phyloP scores from a whole-genome alignment of 2,329 filamentous ascomycete species.

The Sordariomycetes sp. region DNA sequence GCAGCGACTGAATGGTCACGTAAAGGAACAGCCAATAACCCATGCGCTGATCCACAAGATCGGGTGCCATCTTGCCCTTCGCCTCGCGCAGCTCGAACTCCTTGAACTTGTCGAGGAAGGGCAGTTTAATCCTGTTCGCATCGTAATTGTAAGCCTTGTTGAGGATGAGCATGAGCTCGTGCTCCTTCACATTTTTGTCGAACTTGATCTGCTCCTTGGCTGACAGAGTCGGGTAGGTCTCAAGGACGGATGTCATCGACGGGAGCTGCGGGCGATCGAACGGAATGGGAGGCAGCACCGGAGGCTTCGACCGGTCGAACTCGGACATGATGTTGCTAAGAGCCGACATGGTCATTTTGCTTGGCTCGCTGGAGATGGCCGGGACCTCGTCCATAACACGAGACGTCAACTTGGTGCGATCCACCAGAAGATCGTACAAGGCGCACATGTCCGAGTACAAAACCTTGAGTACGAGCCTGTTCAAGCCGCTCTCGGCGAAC shows the following conservation, averaged over 20 bases:
- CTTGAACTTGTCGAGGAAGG: conserved; percentile 62
- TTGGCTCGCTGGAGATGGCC: conserved; percentile 43
- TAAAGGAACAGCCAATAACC: conserved; percentile 81
- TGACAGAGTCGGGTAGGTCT: conserved; percentile 55
- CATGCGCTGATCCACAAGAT: conserved; percentile 61
- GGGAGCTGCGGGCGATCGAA: conserved; percentile 81
- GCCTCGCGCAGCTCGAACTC: conserved; percentile 63
- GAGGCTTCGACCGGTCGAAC: conserved; percentile 81
- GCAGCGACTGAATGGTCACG: conserved; percentile 66
- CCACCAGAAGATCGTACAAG: conserved; percentile 81
- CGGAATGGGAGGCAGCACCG: conserved; percentile 82
- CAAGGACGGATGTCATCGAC: conserved; percentile 53
- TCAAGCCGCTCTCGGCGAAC: conserved; percentile 78
- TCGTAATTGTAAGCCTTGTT: conserved; percentile 75
- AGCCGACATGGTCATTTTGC: conserved; percentile 56
- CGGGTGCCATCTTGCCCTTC: conserved; percentile 52
- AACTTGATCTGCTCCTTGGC: conserved; percentile 68
- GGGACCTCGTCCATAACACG: conserved; percentile 63
- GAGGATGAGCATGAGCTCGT: conserved; percentile 70
- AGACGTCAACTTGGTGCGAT: conserved; percentile 69
- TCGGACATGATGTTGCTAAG: conserved; percentile 75
- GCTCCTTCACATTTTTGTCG: conserved; percentile 63
- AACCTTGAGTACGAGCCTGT: conserved; percentile 70
- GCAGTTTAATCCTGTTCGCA: conserved; percentile 43
- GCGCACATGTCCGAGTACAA: conserved; percentile 80